phyloP scores from a whole-genome alignment of 139 green algal genomes.

The Ettlia oleoabundans region DNA sequence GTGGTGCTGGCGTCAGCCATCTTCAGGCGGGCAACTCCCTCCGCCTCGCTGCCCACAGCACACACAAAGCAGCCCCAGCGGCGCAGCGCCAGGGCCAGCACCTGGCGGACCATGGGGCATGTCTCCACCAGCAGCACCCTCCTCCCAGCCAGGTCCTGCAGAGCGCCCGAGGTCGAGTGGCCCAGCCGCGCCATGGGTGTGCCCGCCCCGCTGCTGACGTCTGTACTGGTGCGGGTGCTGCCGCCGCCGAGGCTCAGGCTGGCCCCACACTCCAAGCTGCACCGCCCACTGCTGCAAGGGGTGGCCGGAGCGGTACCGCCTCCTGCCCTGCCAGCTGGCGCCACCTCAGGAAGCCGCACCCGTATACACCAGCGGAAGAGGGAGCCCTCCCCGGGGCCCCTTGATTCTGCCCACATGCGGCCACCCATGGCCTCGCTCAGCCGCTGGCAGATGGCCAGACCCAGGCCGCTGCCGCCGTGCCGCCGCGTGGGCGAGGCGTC shows the following conservation, averaged over 20 bases:
- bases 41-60: constrained; percentile 56
- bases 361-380: constrained; percentile 67
- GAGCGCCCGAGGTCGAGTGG: background rate
- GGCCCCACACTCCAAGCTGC: constrained; percentile 19
- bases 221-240: constrained; percentile 13
- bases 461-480: constrained; percentile 85
- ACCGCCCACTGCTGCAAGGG: constrained; percentile 19
- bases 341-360: constrained; percentile 36
- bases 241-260: constrained; percentile 2
- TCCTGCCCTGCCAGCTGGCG: background rate
- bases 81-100: constrained; percentile 63
- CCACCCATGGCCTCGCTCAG: constrained; percentile 85
- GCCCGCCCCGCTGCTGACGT: background rate
- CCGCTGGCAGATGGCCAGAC: constrained; percentile 82
- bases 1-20: background rate
- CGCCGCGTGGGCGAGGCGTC: constrained; percentile 70
- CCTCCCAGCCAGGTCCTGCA: constrained; percentile 51
- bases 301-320: background rate
- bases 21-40: constrained; percentile 56
- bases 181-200: background rate
- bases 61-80: constrained; percentile 75
- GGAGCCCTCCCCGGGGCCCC: constrained; percentile 55
- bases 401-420: constrained; percentile 75
- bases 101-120: constrained; percentile 64
- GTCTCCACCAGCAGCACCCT: constrained; percentile 73